phyloP scores from a whole-genome alignment of 768 basidiomycete species.

The Thelephora ganbajun region DNA sequence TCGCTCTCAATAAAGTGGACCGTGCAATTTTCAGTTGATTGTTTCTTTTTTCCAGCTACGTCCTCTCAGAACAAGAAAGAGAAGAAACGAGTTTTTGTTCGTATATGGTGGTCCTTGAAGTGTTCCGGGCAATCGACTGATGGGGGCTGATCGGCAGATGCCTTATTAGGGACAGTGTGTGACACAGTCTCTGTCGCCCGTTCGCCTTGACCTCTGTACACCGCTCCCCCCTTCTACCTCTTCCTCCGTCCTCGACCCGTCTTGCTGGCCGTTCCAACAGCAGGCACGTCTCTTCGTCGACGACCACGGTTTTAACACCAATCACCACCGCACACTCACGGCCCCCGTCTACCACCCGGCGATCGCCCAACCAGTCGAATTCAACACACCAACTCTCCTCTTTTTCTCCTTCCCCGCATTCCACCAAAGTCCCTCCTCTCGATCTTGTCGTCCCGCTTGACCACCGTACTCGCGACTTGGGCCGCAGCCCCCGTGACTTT shows the following conservation, averaged over 20 bases:
- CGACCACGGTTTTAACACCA: slow-evolving; percentile 1
- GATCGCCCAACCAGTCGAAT: slow-evolving; percentile 6
- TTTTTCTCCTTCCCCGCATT: slow-evolving; percentile 10
- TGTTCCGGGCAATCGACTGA: too few relatives aligned
- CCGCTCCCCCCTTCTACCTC: slow-evolving; percentile 3
- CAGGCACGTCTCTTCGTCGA: slow-evolving; percentile 8
- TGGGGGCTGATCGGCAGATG: too few relatives aligned
- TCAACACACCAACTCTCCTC: slow-evolving; percentile 5
- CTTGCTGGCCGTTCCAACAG: slow-evolving; percentile 3
- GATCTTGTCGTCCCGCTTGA: slow-evolving; percentile 10
- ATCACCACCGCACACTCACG: too few relatives aligned
- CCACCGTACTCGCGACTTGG: slow-evolving; percentile 5
- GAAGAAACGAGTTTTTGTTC: too few relatives aligned
- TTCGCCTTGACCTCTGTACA: slow-evolving; percentile 6
- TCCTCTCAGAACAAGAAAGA: too few relatives aligned
- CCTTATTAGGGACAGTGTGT: too few relatives aligned
- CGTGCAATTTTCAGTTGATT: too few relatives aligned
- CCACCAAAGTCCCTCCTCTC: slow-evolving; percentile 9
- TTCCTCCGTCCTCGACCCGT: slow-evolving; percentile 4
- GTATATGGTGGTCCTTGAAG: too few relatives aligned
- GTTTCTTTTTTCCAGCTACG: too few relatives aligned
- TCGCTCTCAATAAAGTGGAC: too few relatives aligned
- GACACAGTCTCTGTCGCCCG: neutral
- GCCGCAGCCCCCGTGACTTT: slow-evolving; percentile 1
- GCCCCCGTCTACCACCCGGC: too few relatives aligned